Evolutionary conservation across 2,329 filamentous ascomycete genomes (phyloP), one percentile per base, ranked within the genome.

Genomic region (Trichophyton schoenleinii): DNA sequence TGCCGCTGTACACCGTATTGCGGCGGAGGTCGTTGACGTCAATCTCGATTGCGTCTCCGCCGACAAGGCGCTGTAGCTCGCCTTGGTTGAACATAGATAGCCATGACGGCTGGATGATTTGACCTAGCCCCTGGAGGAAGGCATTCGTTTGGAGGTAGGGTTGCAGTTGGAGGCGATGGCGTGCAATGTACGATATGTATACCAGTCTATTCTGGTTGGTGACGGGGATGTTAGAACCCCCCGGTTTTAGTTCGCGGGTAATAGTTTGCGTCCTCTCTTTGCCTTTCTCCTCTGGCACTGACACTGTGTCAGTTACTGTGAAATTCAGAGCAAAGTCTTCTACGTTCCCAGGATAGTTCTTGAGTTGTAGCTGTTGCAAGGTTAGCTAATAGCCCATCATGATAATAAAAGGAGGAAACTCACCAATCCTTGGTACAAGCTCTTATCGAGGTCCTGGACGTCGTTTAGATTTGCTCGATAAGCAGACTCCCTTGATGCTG

Each of bases 51-150:
- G 85, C 87, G 67, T 95, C 91, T 49, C 94, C 94, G 60, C 91
- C 89, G 15, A 99, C 88, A 4, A 99, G 85, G 1, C 89, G 94
- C 75, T 97, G 94, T 3, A 99, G 81, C 72, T 99, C 94, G 2
- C 84, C 84, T 72, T 96, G 92, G 73, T 99, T 99, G 79, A 99
- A 99, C 94, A 99, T 97, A 68, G 87, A 91, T 3, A 99, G 81
- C 94, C 94, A 99, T 2, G 84, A 84, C 0, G 92, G 91, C 62
- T 91, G 87, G 66, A 99, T 94, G 70, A 99, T 95, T 65, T 86
- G 81, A 22, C 88, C 85, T 0, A 99, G 83, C 0, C 94, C 94
- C 61, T 85, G 85, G 6, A 99, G 81, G 72, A 99, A 99, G 1
- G 91, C 90, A 22, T 85, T 81, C 0, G 91, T 96, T 70, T 96